Conservation (phyloP, 2,329 filamentous ascomycete species). For the Penicillium sp. region DNA sequence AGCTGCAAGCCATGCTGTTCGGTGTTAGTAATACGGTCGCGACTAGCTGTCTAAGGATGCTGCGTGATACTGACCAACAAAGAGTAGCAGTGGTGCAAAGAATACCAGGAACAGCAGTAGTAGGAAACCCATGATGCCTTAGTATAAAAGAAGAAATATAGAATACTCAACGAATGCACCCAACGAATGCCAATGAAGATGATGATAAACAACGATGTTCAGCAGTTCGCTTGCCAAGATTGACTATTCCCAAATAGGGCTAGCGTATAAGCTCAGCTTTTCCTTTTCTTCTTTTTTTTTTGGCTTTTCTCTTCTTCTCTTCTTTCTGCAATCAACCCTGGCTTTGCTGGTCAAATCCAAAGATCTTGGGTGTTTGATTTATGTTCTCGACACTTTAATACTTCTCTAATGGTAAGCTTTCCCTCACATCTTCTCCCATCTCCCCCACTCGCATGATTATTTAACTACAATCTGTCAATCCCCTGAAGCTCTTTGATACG, state of each 20-base stretch:
- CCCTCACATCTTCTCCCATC: not conserved
- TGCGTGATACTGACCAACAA: slow-evolving; percentile 31
- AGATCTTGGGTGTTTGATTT: not conserved
- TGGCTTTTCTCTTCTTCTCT: slow-evolving; percentile 13
- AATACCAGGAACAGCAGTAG: slow-evolving; percentile 37
- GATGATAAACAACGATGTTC: not conserved
- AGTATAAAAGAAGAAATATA: slow-evolving; percentile 7
- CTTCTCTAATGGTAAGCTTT: slow-evolving; percentile 32
- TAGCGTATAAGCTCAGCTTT: slow-evolving; percentile 17
- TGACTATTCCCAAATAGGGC: slow-evolving; percentile 9
- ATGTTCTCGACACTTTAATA: slow-evolving; percentile 10
- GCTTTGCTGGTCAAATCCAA: slow-evolving; percentile 32
- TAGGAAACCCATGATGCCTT: slow-evolving; percentile 33
- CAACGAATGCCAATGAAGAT: slow-evolving; percentile 5
- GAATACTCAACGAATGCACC: not conserved
- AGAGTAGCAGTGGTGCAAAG: slow-evolving; percentile 38
- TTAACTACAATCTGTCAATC: slow-evolving; percentile 75
- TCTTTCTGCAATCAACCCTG: slow-evolving; percentile 17
- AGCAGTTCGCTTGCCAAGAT: slow-evolving; percentile 11
- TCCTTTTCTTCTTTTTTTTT: slow-evolving; percentile 22
- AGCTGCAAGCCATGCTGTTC: slow-evolving; percentile 50
- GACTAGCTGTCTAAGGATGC: not conserved
- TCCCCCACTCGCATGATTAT: slow-evolving; percentile 58
- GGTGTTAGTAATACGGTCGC: slow-evolving; percentile 21
- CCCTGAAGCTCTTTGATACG: slow-evolving; percentile 59